Evolutionary conservation across 768 basidiomycete species (phyloP), one percentile per base, ranked within the genome.

Genomic region (Naganishia randhawae): DNA sequence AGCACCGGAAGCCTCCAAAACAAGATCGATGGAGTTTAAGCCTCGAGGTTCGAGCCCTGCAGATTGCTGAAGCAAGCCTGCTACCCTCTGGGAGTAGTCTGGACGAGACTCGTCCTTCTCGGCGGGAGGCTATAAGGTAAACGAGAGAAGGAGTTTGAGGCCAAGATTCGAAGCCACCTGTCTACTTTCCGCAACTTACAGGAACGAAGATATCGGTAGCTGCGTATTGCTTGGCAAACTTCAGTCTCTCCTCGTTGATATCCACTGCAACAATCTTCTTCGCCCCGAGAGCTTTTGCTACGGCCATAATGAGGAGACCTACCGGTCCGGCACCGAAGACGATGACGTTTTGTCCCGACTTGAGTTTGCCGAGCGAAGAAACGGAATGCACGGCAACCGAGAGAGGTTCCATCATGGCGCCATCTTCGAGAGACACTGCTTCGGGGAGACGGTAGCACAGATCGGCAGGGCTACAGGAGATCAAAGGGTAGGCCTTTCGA

Each of bases 321-420:
- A 89, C 86, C 1, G 93, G 94, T 1, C 93, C 81, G 22, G 82
- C 93, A 33, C 94, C 94, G 74, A 93, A 93, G 64, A 97, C 83
- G 17, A 85, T 86, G 70, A 95, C 86, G 41, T 86, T 86, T 76
- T 92, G 87, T 73, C 86, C 86, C 41, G 89, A 83, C 54, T 84
- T 85, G 78, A 96, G 82, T 31, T 83, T 82, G 22, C 88, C 93
- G 33, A 93, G 83, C 71, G 85, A 90, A 63, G 86, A 84, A 33
- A 96, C 88, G 0, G 92, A 88, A 79, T 97, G 94, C 14, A 96
- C 85, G 3, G 87, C 95, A 29, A 97, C 95, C 27, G 94, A 87
- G 45, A 97, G 85, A 5, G 95, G 95, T 79, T 97, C 95, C 83
- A 96, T 92, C 90, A 97, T 89, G 7, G 95, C 93, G 35, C 94